These are phyloP conservation scores for Metschnikowia continentalis DNA, from an alignment of 805 yeast genomes.

Conservation along the genomic window DNA sequence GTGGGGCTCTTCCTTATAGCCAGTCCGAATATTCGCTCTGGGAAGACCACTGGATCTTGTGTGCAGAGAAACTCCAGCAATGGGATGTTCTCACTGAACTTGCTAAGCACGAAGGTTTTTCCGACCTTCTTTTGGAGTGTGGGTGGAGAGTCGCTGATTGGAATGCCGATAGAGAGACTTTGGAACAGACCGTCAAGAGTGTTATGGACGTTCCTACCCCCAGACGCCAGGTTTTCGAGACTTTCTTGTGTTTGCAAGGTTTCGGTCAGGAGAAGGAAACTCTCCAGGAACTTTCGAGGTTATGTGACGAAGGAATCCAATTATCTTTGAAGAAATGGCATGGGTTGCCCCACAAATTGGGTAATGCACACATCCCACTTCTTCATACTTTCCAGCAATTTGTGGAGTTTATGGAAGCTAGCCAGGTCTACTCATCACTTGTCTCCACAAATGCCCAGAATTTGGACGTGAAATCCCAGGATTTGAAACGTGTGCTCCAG, in stretches of 20 bases:
- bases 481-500: slow-evolving; percentile 86
- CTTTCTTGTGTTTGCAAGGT: slow-evolving; percentile 88
- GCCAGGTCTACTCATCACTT: slow-evolving; percentile 84
- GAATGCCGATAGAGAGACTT: slow-evolving; percentile 90
- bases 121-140: slow-evolving; percentile 92
- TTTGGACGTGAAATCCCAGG: slow-evolving; percentile 89
- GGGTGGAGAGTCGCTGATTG: slow-evolving; percentile 99
- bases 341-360: slow-evolving; percentile 71
- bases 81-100: slow-evolving; percentile 97
- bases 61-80: slow-evolving; percentile 95
- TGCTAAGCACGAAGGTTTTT: slow-evolving; percentile 96
- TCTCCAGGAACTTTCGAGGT: slow-evolving; percentile 74
- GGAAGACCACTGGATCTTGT: slow-evolving; percentile 98
- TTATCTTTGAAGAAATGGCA: slow-evolving; percentile 90
- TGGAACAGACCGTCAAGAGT: slow-evolving; percentile 89
- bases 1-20: slow-evolving; percentile 92
- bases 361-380: slow-evolving; percentile 82
- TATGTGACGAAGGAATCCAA: slow-evolving; percentile 96
- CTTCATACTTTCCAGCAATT: slow-evolving; percentile 95
- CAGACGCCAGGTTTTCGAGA: slow-evolving; percentile 90
- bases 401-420: slow-evolving; percentile 95
- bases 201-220: slow-evolving; percentile 99
- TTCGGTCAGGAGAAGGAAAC: slow-evolving; percentile 88
- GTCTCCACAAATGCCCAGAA: slow-evolving; percentile 90
- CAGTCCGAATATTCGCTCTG: slow-evolving; percentile 92